Evolutionary conservation across 352 stramenopile genomes (phyloP).

Genomic region (Lagenidium giganteum): DNA sequence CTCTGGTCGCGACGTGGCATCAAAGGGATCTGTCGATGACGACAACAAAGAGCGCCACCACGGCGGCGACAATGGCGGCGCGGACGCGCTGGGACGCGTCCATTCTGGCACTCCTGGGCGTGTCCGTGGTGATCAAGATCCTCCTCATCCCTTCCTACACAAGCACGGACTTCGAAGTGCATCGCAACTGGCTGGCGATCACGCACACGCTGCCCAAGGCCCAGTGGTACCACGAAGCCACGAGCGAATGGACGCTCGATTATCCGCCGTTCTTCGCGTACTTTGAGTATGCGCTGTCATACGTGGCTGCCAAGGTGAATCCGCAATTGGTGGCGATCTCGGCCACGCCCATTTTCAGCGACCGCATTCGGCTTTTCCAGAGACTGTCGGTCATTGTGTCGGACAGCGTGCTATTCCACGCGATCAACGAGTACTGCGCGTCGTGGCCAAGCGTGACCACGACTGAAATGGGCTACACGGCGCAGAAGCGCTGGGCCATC

Average conservation of each 20-base stretch:
- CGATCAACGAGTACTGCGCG: conserved; percentile 65
- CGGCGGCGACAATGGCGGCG: conserved; percentile 6
- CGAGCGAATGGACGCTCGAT: conserved; percentile 97
- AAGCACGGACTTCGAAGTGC: conserved; percentile 98
- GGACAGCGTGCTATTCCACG: conserved; percentile 88
- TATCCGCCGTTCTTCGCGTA: conserved; percentile 98
- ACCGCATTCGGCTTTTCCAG: conserved; percentile 86
- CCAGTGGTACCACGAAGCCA: conserved; percentile 95
- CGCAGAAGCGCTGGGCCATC: conserved; percentile 55
- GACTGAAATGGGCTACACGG: conserved; percentile 55
- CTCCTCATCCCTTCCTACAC: conserved; percentile 92
- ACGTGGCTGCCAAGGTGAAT: conserved; percentile 52
- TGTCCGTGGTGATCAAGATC: conserved; percentile 73
- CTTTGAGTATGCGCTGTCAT: conserved; percentile 91
- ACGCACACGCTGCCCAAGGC: conserved; percentile 83
- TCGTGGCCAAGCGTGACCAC: conserved; percentile 80
- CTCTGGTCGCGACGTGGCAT: too few species aligned
- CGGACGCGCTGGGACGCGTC: conserved; percentile 28
- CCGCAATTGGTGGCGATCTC: conserved; percentile 62
- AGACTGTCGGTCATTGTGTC: conserved; percentile 89
- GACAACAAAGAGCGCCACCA: not conserved
- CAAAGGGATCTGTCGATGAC: not conserved
- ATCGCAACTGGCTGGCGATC: conserved; percentile 98
- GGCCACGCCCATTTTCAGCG: conserved; percentile 45
- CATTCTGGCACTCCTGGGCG: conserved; percentile 39